phyloP scores from a whole-genome alignment of 164 flowering plant species.

The Hamamelis virginiana region DNA sequence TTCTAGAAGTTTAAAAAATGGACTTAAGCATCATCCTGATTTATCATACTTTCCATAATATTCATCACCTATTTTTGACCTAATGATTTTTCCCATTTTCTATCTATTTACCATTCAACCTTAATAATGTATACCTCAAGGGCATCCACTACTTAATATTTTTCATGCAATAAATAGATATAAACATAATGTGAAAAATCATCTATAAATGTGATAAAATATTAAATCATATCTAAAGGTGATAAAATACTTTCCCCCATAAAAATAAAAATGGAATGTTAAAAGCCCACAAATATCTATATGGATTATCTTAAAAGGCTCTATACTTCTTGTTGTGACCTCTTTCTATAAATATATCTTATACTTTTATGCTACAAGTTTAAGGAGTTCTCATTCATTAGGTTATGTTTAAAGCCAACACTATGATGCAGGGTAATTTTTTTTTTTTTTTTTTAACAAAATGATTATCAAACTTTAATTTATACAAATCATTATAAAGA shows the following conservation, averaged over 20 bases:
- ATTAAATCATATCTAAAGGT: too few species aligned
- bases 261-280: too few species aligned
- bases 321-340: too few species aligned
- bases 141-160: too few species aligned
- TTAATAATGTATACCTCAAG: neutral
- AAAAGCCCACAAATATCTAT: too few species aligned
- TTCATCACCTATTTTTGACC: slow-evolving; percentile 3
- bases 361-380: slow-evolving; percentile 9
- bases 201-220: too few species aligned
- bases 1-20: slow-evolving; percentile 2
- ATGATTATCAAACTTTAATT: neutral
- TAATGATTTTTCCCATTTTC: neutral
- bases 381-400: slow-evolving; percentile 1
- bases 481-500: neutral
- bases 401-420: neutral
- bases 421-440: neutral
- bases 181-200: too few species aligned
- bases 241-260: too few species aligned
- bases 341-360: neutral
- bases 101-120: neutral
- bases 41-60: neutral
- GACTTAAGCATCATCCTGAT: neutral
- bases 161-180: too few species aligned
- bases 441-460: too few species aligned
- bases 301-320: too few species aligned